Conservation (phyloP, 139 green algal genomes). For the Tetraselmis chui region DNA sequence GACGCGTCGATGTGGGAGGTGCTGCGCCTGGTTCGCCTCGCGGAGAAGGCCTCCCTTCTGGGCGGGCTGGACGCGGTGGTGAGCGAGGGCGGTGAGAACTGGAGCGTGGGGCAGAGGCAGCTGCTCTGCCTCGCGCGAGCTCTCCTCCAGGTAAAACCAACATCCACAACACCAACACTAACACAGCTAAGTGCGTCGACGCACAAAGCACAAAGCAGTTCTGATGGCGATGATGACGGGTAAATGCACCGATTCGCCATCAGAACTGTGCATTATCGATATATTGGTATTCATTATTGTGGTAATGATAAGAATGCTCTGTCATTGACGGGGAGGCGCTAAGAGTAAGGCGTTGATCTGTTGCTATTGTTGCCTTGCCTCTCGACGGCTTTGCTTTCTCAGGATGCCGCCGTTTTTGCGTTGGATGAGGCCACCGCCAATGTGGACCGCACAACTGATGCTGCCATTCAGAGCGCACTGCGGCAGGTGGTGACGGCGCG, state of each 20-base stretch:
- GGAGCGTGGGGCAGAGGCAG: slow-evolving; percentile 33
- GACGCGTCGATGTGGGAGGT: slow-evolving; percentile 75
- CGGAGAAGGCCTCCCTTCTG: too few relatives aligned
- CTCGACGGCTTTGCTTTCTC: too few relatives aligned
- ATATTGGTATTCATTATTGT: too few relatives aligned
- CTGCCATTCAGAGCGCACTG: slow-evolving; percentile 74
- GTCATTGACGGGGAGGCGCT: too few relatives aligned
- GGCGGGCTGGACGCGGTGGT: slow-evolving; percentile 23
- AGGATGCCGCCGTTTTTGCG: slow-evolving; percentile 69
- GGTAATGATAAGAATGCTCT: too few relatives aligned
- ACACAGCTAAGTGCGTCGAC: not conserved
- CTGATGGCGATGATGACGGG: too few relatives aligned
- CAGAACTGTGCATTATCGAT: too few relatives aligned
- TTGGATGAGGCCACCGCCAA: slow-evolving; percentile 50
- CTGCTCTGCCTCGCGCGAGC: slow-evolving; percentile 38
- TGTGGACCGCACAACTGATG: slow-evolving; percentile 46
- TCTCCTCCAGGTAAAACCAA: slow-evolving; percentile 20
- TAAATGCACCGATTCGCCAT: too few relatives aligned
- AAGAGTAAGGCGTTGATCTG: too few relatives aligned
- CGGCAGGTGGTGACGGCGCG: slow-evolving; percentile 67
- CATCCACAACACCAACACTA: too few relatives aligned
- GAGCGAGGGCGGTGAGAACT: slow-evolving; percentile 19
- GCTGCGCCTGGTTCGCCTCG: slow-evolving; percentile 61
- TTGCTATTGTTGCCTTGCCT: too few relatives aligned
- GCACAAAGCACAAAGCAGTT: slow-evolving; percentile 5